Evolutionary conservation across 2,329 filamentous ascomycete species (phyloP).

Genomic region (Ophioceras dolichostomum): DNA sequence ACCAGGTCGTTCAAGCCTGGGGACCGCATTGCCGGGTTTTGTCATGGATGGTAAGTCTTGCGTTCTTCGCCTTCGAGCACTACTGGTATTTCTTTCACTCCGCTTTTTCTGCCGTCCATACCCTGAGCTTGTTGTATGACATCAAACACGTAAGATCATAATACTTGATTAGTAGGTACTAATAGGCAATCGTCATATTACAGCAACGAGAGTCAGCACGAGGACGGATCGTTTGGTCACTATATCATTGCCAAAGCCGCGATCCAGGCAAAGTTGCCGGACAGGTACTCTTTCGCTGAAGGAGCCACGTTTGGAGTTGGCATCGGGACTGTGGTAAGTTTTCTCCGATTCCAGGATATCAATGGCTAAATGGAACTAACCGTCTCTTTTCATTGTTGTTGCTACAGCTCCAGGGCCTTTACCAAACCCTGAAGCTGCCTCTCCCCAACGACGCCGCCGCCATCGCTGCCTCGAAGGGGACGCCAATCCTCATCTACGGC

Average conservation of each 20-base stretch:
- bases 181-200: conserved; percentile 1
- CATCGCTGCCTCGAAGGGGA: conserved; percentile 18
- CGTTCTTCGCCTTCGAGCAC: no score
- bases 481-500: conserved; percentile 30
- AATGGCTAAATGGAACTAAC: no score
- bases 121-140: no score
- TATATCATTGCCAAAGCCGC: conserved; percentile 24
- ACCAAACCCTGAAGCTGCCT: conserved; percentile 29
- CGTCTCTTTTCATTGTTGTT: background rate
- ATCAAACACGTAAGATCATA: no score
- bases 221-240: conserved; percentile 30
- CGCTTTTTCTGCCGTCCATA: no score
- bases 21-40: conserved; percentile 30
- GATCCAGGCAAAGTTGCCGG: conserved; percentile 29
- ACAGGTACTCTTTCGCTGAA: conserved; percentile 30
- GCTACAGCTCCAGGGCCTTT: conserved; percentile 31
- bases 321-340: conserved; percentile 25
- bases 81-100: no score
- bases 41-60: conserved; percentile 24
- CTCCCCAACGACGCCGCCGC: conserved; percentile 22
- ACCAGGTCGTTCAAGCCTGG: conserved; percentile 30
- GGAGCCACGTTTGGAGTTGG: conserved; percentile 29
- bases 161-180: no score
- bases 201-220: conserved; percentile 20
- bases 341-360: no score